Percentiles rank a stretch among this genome's conserved stretches.
These are phyloP conservation scores for Komagataella populi DNA, from an alignment of 805 yeast species.

Conservation along the genomic window DNA sequence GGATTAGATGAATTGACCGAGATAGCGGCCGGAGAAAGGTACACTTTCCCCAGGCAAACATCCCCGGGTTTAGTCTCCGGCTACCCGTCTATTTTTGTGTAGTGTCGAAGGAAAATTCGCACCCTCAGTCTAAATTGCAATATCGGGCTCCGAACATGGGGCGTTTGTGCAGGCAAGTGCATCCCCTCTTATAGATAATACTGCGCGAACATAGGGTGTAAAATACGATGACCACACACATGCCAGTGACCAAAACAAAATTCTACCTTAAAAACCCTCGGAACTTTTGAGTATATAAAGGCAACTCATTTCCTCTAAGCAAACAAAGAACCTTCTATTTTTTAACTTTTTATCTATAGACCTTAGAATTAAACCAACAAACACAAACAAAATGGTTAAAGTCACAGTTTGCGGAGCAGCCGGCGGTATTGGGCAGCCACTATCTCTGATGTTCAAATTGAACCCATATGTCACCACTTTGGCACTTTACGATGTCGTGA, in stretches of 20 bases:
- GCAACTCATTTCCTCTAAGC: not conserved
- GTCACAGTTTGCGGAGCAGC: conserved; percentile 85
- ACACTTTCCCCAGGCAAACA: not conserved
- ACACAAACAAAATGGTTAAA: conserved; percentile 20
- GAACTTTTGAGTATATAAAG: not conserved
- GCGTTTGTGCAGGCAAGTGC: not conserved
- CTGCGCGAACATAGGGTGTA: not conserved
- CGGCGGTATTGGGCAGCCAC: conserved; percentile 57
- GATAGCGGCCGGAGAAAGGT: not conserved
- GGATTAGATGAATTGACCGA: not conserved
- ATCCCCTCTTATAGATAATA: not conserved
- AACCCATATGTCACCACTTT: conserved; percentile 29
- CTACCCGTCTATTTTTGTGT: not conserved
- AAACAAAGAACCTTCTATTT: not conserved
- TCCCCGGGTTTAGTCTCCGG: not conserved
- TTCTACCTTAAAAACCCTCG: not conserved
- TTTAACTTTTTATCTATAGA: not conserved
- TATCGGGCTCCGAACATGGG: not conserved
- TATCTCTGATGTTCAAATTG: conserved; percentile 34
- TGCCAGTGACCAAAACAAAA: not conserved
- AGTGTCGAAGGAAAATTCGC: not conserved
- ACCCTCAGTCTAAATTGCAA: not conserved
- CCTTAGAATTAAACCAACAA: not conserved
- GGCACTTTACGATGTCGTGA: conserved; percentile 39
- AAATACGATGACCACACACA: not conserved